Evolutionary conservation across 2,329 filamentous ascomycete species (phyloP).

Genomic region (Paecilomyces dactylethromorphus): DNA sequence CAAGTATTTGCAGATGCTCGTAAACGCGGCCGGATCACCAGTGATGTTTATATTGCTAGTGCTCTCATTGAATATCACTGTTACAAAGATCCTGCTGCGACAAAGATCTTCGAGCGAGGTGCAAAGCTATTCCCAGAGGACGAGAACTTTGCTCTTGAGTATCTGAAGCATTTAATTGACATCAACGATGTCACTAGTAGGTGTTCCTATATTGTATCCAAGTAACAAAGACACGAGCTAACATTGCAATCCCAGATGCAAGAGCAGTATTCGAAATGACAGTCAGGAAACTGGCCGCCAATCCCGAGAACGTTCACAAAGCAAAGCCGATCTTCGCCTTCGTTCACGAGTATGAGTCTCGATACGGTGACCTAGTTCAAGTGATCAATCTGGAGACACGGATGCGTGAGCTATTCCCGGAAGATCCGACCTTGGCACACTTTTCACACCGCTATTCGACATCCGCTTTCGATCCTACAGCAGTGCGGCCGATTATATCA

Average conservation of each 20-base stretch:
- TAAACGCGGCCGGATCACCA: conserved; percentile 78
- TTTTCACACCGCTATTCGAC: conserved; percentile 72
- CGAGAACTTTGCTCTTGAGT: conserved; percentile 88
- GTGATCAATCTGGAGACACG: conserved; percentile 85
- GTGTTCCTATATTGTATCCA: conserved; percentile 27
- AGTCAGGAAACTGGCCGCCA: conserved; percentile 71
- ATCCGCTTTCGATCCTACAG: conserved; percentile 72
- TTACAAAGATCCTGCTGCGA: conserved; percentile 87
- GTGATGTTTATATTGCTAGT: conserved; percentile 89
- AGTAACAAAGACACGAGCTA: conserved; percentile 8
- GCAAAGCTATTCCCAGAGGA: conserved; percentile 91
- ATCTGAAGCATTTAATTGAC: conserved; percentile 87
- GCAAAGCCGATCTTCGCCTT: conserved; percentile 82
- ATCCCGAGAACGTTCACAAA: conserved; percentile 65
- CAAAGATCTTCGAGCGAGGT: conserved; percentile 93
- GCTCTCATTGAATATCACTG: conserved; percentile 92
- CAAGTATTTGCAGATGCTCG: conserved; percentile 86
- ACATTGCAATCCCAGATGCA: conserved; percentile 59
- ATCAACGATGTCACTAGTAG: conserved; percentile 90
- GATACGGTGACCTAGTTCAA: conserved; percentile 86
- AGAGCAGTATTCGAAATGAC: conserved; percentile 94
- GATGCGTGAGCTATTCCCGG: conserved; percentile 89
- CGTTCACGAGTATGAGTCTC: conserved; percentile 91
- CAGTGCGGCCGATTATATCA: conserved; percentile 76
- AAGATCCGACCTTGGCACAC: conserved; percentile 68